A percentile compares a stretch with the other conserved stretches of the same genome.
These are phyloP conservation scores for Fusarium multiceps DNA, from an alignment of 2,329 filamentous ascomycete species.

Conservation along the genomic window DNA sequence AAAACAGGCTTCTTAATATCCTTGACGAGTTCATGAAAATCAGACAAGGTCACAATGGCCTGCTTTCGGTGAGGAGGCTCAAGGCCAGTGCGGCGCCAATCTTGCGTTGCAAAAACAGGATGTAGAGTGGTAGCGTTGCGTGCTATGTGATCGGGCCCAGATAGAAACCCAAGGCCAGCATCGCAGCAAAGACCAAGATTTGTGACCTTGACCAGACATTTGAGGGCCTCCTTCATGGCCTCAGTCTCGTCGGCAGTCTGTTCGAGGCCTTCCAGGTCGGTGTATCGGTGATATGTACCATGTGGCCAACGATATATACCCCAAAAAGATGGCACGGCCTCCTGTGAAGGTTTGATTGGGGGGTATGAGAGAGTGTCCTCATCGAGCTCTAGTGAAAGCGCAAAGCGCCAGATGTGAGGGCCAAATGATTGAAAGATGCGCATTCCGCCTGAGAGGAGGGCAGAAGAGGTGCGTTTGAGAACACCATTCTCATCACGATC, in stretches of 20 bases:
- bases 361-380: slow-evolving; percentile 62
- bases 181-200: slow-evolving; percentile 76
- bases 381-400: slow-evolving; percentile 75
- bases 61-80: slow-evolving; percentile 23
- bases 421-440: slow-evolving; percentile 72
- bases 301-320: slow-evolving; percentile 74
- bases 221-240: slow-evolving; percentile 70
- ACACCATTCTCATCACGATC: slow-evolving; percentile 37
- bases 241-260: slow-evolving; percentile 71
- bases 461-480: slow-evolving; percentile 41
- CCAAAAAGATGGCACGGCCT: slow-evolving; percentile 69
- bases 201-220: slow-evolving; percentile 63
- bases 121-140: slow-evolving; percentile 54
- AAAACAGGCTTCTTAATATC: slow-evolving; percentile 40
- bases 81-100: slow-evolving; percentile 40
- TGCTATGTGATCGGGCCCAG: slow-evolving; percentile 67
- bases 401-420: slow-evolving; percentile 69
- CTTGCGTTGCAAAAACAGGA: slow-evolving; percentile 51
- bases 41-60: slow-evolving; percentile 40
- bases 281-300: slow-evolving; percentile 68
- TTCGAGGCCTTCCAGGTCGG: slow-evolving; percentile 69
- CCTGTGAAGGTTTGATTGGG: slow-evolving; percentile 66
- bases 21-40: slow-evolving; percentile 41
- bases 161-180: slow-evolving; percentile 74
- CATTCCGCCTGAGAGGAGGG: slow-evolving; percentile 61